Base-by-base conservation (phyloP, 2,329 filamentous ascomycete genomes). In the Knoxdaviesia capensis region DNA sequence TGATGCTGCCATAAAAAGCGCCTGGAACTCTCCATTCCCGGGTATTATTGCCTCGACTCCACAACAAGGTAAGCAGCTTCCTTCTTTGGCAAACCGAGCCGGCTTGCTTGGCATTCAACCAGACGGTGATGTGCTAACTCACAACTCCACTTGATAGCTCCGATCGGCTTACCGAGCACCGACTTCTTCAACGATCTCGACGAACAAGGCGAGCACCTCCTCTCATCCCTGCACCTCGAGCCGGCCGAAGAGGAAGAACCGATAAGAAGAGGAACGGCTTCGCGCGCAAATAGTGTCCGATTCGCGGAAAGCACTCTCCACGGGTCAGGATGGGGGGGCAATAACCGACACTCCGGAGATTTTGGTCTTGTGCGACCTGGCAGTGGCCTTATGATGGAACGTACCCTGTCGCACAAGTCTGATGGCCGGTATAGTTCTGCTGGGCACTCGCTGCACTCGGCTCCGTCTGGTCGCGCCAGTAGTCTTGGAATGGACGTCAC, bases 271-370 rank as follows among this genome's bases (percentile, higher is more conserved):
- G 84, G 90, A 42, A 84, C 83, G 20, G 80, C 85, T 11, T 98
- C 90, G 11, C 74, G 90, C 51, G 88, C 90, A 39, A 96, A 96
- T 56, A 96, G 90, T 54, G 90, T 98, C 50, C 82, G 90, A 34
- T 98, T 98, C 53, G 90, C 96, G 54, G 88, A 96, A 56, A 94
- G 85, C 54, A 87, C 88, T 9, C 76, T 94, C 51, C 86, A 94
- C 51, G 81, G 84, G 39, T 86, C 74, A 6, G 72, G 86, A 56
- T 92, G 90, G 74, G 79, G 78, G 35, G 62, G 63, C 34, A 76
- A 74, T 48, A 82, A 80, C 45, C 76, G 88, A 38, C 80, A 86
- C 43, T 88, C 84, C 8, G 75, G 82, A 39, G 90, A 96, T 43
- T 80, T 93, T 49, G 74, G 77, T 36, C 80, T 82, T 30, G 65